Percentiles rank a stretch among this genome's conserved stretches.
Conservation (phyloP, 2,329 filamentous ascomycete species). For the Ophiognomonia clavigignenti-juglandacearum region DNA sequence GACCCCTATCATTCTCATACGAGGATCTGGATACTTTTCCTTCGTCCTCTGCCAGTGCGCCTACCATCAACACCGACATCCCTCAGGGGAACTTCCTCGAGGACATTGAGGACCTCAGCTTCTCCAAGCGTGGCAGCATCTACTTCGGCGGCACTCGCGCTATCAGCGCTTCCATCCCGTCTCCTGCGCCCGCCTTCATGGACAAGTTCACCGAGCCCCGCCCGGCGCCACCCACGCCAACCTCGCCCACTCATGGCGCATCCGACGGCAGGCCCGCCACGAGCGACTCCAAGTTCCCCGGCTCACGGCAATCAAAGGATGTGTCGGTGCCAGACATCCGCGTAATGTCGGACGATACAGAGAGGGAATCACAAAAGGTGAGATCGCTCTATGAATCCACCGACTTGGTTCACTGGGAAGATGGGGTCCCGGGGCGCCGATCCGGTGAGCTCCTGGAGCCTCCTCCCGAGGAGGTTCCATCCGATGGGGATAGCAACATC, state of each 20-base stretch:
- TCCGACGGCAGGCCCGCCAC: constrained; percentile 15
- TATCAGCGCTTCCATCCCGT: constrained; percentile 11
- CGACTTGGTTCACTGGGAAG: constrained; percentile 48
- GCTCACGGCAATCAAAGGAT: constrained; percentile 16
- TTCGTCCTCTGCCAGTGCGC: constrained; percentile 32
- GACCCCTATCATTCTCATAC: constrained; percentile 24
- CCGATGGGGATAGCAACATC: constrained; percentile 48
- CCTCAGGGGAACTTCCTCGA: constrained; percentile 53
- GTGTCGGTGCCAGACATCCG: constrained; percentile 41
- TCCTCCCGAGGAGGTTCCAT: constrained; percentile 45
- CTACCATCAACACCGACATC: constrained; percentile 51
- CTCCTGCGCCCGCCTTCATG: constrained; percentile 9
- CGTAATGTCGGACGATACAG: constrained; percentile 49
- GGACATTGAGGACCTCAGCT: constrained; percentile 51
- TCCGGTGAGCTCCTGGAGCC: constrained; percentile 43
- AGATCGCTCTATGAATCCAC: constrained; percentile 59
- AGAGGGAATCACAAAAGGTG: constrained; percentile 63
- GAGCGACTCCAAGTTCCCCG: constrained; percentile 14
- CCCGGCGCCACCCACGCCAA: constrained; percentile 9
- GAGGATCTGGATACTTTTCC: constrained; percentile 20
- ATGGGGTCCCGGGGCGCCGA: constrained; percentile 42
- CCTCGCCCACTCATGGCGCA: constrained; percentile 15
- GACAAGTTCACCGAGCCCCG: constrained; percentile 8
- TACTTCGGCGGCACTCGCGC: constrained; percentile 50
- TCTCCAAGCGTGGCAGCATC: constrained; percentile 60